phyloP scores from a whole-genome alignment of 2,329 filamentous ascomycete species.

The Claviceps purpurea region DNA sequence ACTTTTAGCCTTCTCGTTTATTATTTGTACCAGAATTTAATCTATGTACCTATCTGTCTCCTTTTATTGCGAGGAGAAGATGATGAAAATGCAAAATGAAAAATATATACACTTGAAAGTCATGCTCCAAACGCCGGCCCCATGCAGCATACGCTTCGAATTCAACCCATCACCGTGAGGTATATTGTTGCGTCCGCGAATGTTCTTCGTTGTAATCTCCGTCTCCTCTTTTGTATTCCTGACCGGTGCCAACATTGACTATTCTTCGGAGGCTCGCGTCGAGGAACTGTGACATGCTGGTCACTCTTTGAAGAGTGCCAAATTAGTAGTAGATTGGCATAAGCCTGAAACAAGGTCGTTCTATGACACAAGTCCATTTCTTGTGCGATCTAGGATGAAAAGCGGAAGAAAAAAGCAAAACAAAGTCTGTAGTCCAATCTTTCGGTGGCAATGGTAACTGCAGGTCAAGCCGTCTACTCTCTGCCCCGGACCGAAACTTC shows the following conservation, averaged over 20 bases:
- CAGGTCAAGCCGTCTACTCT: background rate
- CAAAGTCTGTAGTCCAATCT: background rate
- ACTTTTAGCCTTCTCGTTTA: too few relatives aligned
- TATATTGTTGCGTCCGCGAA: background rate
- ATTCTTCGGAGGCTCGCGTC: conserved; percentile 3
- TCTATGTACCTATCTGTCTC: conserved; percentile 10
- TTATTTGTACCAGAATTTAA: background rate
- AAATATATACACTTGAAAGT: conserved; percentile 10
- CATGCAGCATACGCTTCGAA: conserved; percentile 2
- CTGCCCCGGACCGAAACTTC: conserved; percentile 19
- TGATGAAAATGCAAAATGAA: conserved; percentile 2
- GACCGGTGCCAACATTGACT: conserved; percentile 1
- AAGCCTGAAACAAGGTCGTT: background rate
- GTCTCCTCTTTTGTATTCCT: conserved; percentile 2
- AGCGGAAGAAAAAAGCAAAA: background rate
- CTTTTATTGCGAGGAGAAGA: conserved; percentile 9
- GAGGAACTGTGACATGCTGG: conserved; percentile 9
- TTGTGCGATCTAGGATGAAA: background rate
- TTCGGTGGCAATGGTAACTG: background rate
- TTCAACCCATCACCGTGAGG: background rate
- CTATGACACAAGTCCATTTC: background rate
- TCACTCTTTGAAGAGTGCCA: conserved; percentile 7
- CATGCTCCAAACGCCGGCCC: conserved; percentile 1
- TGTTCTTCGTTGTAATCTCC: background rate
- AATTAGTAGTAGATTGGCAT: conserved; percentile 4